A percentile compares a stretch with the other conserved stretches of the same genome.
Evolutionary conservation across 1,139 yeast species (phyloP).

Genomic region (Protomyces lactucae-debilis): DNA sequence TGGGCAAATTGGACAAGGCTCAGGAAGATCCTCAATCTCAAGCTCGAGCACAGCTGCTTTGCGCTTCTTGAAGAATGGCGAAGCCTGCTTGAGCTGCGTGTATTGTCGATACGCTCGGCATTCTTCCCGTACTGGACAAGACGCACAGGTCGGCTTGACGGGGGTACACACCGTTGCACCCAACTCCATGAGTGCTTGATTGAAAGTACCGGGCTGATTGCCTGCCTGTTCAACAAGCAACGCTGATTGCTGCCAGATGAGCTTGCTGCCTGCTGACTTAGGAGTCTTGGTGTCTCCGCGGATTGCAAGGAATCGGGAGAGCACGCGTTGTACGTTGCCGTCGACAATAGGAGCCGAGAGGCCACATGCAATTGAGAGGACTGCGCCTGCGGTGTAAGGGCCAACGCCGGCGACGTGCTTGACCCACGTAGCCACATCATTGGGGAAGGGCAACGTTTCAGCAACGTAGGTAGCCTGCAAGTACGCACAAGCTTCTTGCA

Average conservation of each 20-base stretch:
- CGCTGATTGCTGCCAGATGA: conserved; percentile 27
- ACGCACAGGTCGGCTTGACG: conserved; percentile 14
- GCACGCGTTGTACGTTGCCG: conserved; percentile 29
- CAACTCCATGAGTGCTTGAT: conserved; percentile 30
- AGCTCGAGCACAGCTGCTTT: background rate
- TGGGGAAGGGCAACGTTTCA: conserved; percentile 12
- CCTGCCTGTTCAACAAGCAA: conserved; percentile 20
- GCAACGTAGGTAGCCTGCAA: conserved; percentile 3
- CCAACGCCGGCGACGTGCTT: conserved; percentile 30
- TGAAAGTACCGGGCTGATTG: conserved; percentile 22
- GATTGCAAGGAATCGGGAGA: conserved; percentile 26
- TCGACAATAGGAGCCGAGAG: conserved; percentile 27
- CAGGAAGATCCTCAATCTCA: conserved; percentile 13
- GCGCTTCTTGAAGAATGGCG: conserved; percentile 5
- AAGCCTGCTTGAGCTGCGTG: background rate
- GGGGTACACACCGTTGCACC: conserved; percentile 29
- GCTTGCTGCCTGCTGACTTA: conserved; percentile 17
- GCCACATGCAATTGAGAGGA: conserved; percentile 28
- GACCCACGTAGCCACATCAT: conserved; percentile 24
- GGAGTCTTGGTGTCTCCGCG: conserved; percentile 27
- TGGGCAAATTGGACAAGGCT: conserved; percentile 1
- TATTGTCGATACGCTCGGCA: conserved; percentile 25
- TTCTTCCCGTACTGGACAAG: conserved; percentile 17
- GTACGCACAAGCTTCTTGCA: conserved; percentile 27
- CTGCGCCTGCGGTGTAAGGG: conserved; percentile 30